A percentile compares a stretch with the other conserved stretches of the same genome.
Evolutionary conservation across 2,329 filamentous ascomycete genomes (phyloP).

Genomic region (Stagonosporopsis chrysanthemi): DNA sequence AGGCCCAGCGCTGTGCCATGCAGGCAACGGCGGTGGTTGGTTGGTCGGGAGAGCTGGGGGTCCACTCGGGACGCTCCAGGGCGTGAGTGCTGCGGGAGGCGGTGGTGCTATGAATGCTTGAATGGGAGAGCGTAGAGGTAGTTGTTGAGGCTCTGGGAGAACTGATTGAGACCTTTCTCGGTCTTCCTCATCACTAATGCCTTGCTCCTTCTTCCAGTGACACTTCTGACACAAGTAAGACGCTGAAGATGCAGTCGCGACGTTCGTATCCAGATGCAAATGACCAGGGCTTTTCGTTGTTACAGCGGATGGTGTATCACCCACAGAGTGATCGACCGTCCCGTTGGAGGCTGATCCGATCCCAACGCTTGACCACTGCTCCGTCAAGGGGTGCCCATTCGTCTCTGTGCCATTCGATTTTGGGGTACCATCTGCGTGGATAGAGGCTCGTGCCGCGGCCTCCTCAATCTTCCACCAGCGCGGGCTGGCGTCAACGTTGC

Average conservation of each 20-base stretch:
- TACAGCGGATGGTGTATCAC: conserved; percentile 37
- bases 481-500: conserved; percentile 72
- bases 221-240: conserved; percentile 58
- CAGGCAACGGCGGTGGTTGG: conserved; percentile 41
- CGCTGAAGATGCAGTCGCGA: conserved; percentile 13
- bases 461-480: conserved; percentile 58
- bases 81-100: conserved; percentile 28
- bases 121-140: conserved; percentile 44
- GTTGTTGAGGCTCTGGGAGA: conserved; percentile 44
- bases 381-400: conserved; percentile 19
- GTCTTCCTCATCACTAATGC: conserved; percentile 39
- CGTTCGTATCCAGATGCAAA: conserved; percentile 36
- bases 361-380: conserved; percentile 13
- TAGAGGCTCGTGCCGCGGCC: neutral
- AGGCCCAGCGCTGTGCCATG: conserved; percentile 41
- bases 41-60: conserved; percentile 24
- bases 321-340: conserved; percentile 38
- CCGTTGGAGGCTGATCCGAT: conserved; percentile 33
- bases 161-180: conserved; percentile 40
- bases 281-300: conserved; percentile 23
- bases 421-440: conserved; percentile 28
- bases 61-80: conserved; percentile 34
- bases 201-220: conserved; percentile 55
- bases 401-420: conserved; percentile 32
- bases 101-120: conserved; percentile 34